Evolutionary conservation across 1,284 basidiomycete genomes (phyloP).

Genomic region (Ceratobasidium sp.): DNA sequence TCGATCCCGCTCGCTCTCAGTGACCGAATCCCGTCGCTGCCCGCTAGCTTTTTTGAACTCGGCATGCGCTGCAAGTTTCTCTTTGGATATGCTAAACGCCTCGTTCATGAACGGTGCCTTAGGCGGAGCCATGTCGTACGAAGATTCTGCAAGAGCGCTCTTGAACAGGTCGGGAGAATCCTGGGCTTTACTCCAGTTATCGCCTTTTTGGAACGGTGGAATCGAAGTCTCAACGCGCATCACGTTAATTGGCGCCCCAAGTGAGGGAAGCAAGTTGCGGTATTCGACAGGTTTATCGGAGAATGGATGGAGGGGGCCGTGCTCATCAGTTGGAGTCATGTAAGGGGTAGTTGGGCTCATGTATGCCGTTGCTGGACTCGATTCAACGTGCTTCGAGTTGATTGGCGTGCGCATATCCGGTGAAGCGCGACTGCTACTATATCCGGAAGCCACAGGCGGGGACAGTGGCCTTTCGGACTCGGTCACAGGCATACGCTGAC

Average conservation of each 20-base stretch:
- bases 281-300: constrained; percentile 39
- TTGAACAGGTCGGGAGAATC: constrained; percentile 17
- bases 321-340: constrained; percentile 35
- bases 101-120: constrained; percentile 36
- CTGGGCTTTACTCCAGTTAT: background rate
- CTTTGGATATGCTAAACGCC: constrained; percentile 38
- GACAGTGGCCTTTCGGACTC: background rate
- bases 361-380: background rate
- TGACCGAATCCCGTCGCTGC: constrained; percentile 28
- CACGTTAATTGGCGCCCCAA: constrained; percentile 34
- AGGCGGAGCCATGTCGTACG: background rate
- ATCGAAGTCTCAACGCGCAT: constrained; percentile 25
- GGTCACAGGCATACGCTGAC: constrained; percentile 9
- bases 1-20: constrained; percentile 22
- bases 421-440: background rate
- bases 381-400: constrained; percentile 14
- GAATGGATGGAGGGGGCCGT: constrained; percentile 36
- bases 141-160: constrained; percentile 5
- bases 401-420: constrained; percentile 13
- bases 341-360: constrained; percentile 5
- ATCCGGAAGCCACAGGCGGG: constrained; percentile 6
- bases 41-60: constrained; percentile 35
- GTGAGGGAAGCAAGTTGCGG: constrained; percentile 13
- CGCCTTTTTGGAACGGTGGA: background rate
- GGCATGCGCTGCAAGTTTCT: constrained; percentile 29